Evolutionary conservation across 495 filamentous ascomycete species (phyloP), one percentile per base, ranked within the genome.

Genomic region (Penicillium longicatenatum): DNA sequence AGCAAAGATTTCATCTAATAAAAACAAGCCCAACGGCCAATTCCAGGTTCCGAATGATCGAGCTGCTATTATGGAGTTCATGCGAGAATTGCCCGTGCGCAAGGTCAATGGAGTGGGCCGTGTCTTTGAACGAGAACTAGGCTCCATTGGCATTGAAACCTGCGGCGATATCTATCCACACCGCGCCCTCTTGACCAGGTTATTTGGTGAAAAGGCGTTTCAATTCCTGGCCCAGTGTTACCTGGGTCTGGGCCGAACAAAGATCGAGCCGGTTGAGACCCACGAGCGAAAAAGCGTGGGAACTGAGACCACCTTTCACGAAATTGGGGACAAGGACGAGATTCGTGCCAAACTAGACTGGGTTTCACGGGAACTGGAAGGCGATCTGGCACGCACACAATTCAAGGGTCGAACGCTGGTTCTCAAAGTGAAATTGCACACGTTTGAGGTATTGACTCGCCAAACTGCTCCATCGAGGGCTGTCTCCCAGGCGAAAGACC

Each of bases 1-100:
- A 6, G 93, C 95, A 19, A 99, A 98, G 73, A 96, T 99, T 29
- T 86, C 86, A 50, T 95, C 91, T 17, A 98, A 99, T 64, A 84
- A 84, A 60, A 97, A 98, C 73, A 98, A 99, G 65, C 94, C 94
- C 4, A 96, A 99, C 58, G 95, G 94, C 0, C 95, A 98, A 65
- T 98, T 88, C 59, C 67, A 80, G 9, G 76, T 98, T 6, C 82
- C 88, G 0, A 88, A 81, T 52, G 86, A 92, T 16, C 79, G 92
- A 19, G 67, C 72, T 20, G 81, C 85, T 3, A 88, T 98, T 58
- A 86, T 96, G 84, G 73, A 81, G 2, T 97, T 97, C 68, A 95
- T 97, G 90, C 79, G 76, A 8, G 77, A 86, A 17, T 79, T 98
- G 9, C 89, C 92, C 0, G 89, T 89, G 16, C 84, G 94, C 49